Base-by-base conservation (phyloP, 257 asterid genomes). In the Echites panduratus region DNA sequence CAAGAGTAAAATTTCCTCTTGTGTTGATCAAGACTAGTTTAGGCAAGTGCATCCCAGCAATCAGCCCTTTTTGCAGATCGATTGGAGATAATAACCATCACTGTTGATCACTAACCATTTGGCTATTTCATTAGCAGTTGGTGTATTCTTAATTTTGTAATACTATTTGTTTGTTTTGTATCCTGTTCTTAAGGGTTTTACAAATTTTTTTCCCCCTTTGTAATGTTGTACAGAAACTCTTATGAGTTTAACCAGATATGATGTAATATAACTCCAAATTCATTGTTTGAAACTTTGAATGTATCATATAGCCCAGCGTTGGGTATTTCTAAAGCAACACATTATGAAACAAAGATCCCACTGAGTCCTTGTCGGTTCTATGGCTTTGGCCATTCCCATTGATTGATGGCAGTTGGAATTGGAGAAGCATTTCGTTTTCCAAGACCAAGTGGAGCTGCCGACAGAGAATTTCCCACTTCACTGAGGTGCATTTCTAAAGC, bases 351-450 rank as follows among this genome's bases (percentile, higher is more conserved):
- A 32, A 32, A 32, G 27, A 16, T 67, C 57, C 57, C 54, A 54
- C 10, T 24, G 43, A n/a, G 58, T 40, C 70, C 26, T 59, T 72
- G 26, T 72, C 76, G 29, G 76, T 44, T 13, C 47, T 72, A 13
- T 72, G 76, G 76, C 35, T 72, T n/a, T n/a, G n/a, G n/a, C n/a
- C n/a, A n/a, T n/a, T n/a, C n/a, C n/a, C n/a, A n/a, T n/a, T n/a
- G n/a, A n/a, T n/a, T n/a, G n/a, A n/a, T n/a, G n/a, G n/a, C n/a
- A n/a, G n/a, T n/a, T n/a, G n/a, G n/a, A n/a, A n/a, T 72, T 22
- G 84, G 84, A 38, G 73, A 73, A 57, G 82, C 77, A 27, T 81
- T 81, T 27, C 79, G 70, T 44, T 69, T 78, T 62, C 84, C 84
- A 44, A 3, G 38, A 32, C 38, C 3, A 32, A 3, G 38, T 32